Conservation (phyloP, 2,329 filamentous ascomycete genomes). For the Anisogramma anomala region DNA sequence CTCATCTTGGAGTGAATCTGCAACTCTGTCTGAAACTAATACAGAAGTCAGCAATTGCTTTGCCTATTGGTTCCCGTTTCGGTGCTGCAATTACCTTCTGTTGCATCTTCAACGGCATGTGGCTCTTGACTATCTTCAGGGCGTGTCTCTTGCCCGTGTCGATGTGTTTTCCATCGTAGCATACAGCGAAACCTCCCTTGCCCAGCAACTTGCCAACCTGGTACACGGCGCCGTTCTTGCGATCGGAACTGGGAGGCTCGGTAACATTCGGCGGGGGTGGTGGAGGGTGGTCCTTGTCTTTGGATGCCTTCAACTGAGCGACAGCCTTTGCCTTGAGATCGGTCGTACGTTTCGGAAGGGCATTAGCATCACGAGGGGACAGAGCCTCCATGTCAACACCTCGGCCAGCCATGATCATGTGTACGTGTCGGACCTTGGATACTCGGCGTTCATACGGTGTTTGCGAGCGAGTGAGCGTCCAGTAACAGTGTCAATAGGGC, state of each 20-base stretch:
- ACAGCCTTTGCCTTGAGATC: slow-evolving; percentile 42
- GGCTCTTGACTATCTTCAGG: slow-evolving; percentile 72
- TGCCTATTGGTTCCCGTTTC: background rate
- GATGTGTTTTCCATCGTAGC: slow-evolving; percentile 59
- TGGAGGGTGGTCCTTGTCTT: slow-evolving; percentile 55
- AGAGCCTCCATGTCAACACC: slow-evolving; percentile 49
- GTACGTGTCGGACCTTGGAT: background rate
- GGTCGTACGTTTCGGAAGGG: slow-evolving; percentile 39
- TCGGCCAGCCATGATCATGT: slow-evolving; percentile 24
- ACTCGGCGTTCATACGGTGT: background rate
- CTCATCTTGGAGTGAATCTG: slow-evolving; percentile 98
- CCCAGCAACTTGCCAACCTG: slow-evolving; percentile 63
- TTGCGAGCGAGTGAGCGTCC: background rate
- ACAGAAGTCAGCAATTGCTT: slow-evolving; percentile 4
- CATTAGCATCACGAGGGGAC: slow-evolving; percentile 54
- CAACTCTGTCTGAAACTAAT: slow-evolving; percentile 65
- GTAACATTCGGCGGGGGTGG: slow-evolving; percentile 49
- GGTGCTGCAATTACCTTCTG: slow-evolving; percentile 52
- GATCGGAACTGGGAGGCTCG: slow-evolving; percentile 56
- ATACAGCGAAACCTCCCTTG: slow-evolving; percentile 74
- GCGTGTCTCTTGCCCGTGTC: slow-evolving; percentile 58
- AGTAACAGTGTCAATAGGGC: background rate
- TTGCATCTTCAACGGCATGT: slow-evolving; percentile 73
- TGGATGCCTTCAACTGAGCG: slow-evolving; percentile 42
- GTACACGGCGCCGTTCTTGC: slow-evolving; percentile 59